Evolutionary conservation across 768 basidiomycete genomes (phyloP).

Genomic region (Tephrocybe sp.): DNA sequence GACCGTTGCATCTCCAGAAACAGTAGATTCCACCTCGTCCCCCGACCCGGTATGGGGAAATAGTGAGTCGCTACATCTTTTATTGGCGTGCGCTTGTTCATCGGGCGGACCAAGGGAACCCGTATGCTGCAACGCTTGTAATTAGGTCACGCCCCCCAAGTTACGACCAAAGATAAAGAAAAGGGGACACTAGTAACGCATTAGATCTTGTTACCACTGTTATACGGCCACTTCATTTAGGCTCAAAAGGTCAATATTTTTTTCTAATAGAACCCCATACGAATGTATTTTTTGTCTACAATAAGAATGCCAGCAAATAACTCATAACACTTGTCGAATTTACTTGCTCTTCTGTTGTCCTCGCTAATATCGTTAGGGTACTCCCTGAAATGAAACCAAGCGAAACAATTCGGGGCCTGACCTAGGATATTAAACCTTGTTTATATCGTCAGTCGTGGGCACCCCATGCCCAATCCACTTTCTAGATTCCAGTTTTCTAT

Average conservation of each 20-base stretch:
- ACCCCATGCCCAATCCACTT: background rate
- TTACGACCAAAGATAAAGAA: background rate
- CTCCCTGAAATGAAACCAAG: background rate
- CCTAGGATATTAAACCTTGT: conserved; percentile 1
- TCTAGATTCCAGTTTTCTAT: background rate
- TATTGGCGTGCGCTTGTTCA: background rate
- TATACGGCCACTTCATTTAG: too few species aligned
- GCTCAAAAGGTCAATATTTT: too few species aligned
- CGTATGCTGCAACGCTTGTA: conserved; percentile 20
- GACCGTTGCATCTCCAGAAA: background rate
- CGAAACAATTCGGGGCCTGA: background rate
- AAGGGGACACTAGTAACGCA: background rate
- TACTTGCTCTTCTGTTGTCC: too few species aligned
- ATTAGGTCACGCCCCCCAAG: conserved; percentile 1
- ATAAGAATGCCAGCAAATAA: too few species aligned
- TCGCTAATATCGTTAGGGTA: background rate
- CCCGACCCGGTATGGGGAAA: conserved; percentile 26
- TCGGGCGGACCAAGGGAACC: conserved; percentile 12
- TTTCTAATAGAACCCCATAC: too few species aligned
- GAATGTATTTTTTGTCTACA: background rate
- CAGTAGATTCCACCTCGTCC: background rate
- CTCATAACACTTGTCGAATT: too few species aligned
- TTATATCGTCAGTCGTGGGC: background rate
- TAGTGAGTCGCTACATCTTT: conserved; percentile 25
- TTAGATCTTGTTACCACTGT: too few species aligned